Conservation (phyloP, 78 protist species). For the Protostelium mycophagum region DNA sequence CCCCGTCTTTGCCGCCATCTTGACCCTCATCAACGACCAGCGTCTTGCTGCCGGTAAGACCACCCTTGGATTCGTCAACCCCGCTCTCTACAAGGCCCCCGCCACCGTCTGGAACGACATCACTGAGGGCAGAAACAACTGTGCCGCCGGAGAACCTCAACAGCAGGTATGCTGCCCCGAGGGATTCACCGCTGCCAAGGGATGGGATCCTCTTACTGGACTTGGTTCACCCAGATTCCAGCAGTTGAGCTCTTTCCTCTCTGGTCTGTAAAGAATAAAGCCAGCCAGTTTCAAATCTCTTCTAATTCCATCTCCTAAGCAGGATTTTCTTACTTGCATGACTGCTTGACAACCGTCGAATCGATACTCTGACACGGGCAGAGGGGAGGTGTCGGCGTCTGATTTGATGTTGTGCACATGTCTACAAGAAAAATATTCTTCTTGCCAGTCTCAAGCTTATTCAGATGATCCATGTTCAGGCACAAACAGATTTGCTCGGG, state of each 20-base stretch:
- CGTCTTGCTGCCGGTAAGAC: conserved; percentile 16
- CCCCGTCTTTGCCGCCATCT: conserved; percentile 48
- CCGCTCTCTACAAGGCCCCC: conserved; percentile 20
- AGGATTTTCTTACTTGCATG: too few relatives aligned
- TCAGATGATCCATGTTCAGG: too few relatives aligned
- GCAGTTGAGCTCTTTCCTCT: background rate
- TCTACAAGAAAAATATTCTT: too few relatives aligned
- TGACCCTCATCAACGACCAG: conserved; percentile 39
- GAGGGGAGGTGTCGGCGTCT: too few relatives aligned
- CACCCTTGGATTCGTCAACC: conserved; percentile 45
- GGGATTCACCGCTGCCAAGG: conserved; percentile 44
- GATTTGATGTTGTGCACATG: too few relatives aligned
- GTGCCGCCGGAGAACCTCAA: conserved; percentile 3
- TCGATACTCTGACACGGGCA: too few relatives aligned
- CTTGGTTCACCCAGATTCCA: background rate
- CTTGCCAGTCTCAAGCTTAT: too few relatives aligned
- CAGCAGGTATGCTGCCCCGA: conserved; percentile 10
- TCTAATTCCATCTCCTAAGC: too few relatives aligned
- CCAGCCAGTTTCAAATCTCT: too few relatives aligned
- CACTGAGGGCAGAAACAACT: conserved; percentile 33
- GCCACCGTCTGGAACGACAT: conserved; percentile 18
- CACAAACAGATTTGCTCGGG: too few relatives aligned
- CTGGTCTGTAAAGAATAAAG: background rate
- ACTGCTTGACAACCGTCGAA: too few relatives aligned
- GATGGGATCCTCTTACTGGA: conserved; percentile 39